Evolutionary conservation across 768 basidiomycete species (phyloP), one percentile per base, ranked within the genome.

Genomic region (Xerocomus brunneocitrinus): DNA sequence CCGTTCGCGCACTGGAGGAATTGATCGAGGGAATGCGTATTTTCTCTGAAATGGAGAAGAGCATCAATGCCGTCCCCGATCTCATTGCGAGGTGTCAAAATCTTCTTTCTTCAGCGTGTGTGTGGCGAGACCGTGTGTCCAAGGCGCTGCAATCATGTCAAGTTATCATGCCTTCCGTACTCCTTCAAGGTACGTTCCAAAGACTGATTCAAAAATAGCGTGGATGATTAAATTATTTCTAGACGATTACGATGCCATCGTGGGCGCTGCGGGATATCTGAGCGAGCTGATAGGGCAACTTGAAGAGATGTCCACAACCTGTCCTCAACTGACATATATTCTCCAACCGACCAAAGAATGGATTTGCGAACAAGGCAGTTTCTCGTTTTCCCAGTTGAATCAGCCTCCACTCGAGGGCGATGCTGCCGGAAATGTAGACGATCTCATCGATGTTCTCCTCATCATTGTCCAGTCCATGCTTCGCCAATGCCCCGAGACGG

Each of bases 381-480:
- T 54, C 54, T 58, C 60, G 51, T 62, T 67, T 44, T n/a, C 55
- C 16, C 43, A 30, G 24, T 34, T 13, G n/a, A 43, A 4, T 14
- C n/a, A 44, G 5, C 8, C 56, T 12, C 42, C 10, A 12, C 34
- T 25, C 1, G 48, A 56, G 16, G 54, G 12, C 3, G 4, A 50
- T 16, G 6, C 44, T 7, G 25, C 57, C 24, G 59, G 19, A 38
- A 48, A 62, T 46, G 62, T 71, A 1, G 76, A 81, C 49, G 31
- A 58, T 3, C 62, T 88, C 50, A 79, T 94, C 59, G 80, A 87
- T 58, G 65, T 74, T 1, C 71, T 92, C 44, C 77, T 95, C 22
- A 67, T 89, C 30, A 76, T 75, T 31, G 77, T 86, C 22, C 92
- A 95, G 61, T 70, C 76, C 22, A 62, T 91, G 60, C 70, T 83